Percentiles rank a stretch among this genome's conserved stretches.
Evolutionary conservation across 78 protist species (phyloP).

Genomic region (Pigoraptor vietnamica): DNA sequence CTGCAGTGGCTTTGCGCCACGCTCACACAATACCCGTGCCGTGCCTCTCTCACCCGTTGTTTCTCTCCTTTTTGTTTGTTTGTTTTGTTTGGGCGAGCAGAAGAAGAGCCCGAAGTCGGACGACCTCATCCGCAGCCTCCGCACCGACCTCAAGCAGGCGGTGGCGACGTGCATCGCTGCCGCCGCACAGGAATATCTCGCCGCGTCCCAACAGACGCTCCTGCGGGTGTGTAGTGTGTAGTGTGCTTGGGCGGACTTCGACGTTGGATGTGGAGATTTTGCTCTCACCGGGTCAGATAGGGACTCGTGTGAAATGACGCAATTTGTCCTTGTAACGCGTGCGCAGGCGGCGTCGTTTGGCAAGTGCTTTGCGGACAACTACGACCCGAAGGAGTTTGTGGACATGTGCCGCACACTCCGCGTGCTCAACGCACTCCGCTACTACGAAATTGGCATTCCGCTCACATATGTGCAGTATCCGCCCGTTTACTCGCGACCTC

Average conservation of each 20-base stretch:
- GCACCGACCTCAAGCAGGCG: constrained; percentile 43
- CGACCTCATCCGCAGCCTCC: constrained; percentile 49
- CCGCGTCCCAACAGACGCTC: constrained; percentile 41
- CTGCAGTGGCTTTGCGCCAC: no score
- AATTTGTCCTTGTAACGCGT: not conserved
- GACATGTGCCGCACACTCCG: constrained; percentile 57
- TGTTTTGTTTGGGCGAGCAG: no score
- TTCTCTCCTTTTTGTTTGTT: no score
- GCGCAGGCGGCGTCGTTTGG: constrained; percentile 47
- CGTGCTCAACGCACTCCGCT: constrained; percentile 47
- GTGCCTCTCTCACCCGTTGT: no score
- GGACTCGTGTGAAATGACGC: no score
- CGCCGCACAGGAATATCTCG: constrained; percentile 60
- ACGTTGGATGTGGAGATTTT: no score
- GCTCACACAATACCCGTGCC: no score
- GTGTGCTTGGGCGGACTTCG: no score
- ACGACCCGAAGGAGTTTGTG: constrained; percentile 58
- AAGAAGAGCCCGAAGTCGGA: constrained; percentile 48
- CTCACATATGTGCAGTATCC: constrained; percentile 59
- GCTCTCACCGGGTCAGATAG: no score
- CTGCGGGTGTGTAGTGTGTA: no score
- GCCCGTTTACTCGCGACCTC: not conserved
- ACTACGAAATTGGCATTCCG: constrained; percentile 70
- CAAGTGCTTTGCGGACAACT: constrained; percentile 54
- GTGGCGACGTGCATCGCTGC: constrained; percentile 72